phyloP scores from a whole-genome alignment of 495 filamentous ascomycete species.

The Aspergillus hancockii region DNA sequence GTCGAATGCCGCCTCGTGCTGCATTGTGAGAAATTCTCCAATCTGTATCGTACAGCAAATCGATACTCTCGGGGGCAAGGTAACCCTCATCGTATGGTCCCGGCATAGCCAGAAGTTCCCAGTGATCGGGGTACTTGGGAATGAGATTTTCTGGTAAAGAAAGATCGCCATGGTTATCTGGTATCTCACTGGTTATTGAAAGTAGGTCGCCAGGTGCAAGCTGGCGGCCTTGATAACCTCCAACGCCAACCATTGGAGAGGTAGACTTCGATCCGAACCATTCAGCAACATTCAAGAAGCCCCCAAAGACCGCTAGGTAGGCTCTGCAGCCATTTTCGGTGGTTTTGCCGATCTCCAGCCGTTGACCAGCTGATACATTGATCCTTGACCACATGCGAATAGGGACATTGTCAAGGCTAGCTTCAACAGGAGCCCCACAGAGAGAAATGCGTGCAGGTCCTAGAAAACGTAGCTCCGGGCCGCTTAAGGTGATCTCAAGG shows the following conservation, averaged over 20 bases:
- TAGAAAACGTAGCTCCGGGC: slow-evolving; percentile 58
- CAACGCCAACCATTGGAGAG: slow-evolving; percentile 53
- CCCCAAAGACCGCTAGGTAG: slow-evolving; percentile 61
- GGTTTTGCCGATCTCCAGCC: slow-evolving; percentile 54
- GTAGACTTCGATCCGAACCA: slow-evolving; percentile 63
- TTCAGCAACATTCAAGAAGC: slow-evolving; percentile 54
- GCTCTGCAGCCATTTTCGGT: slow-evolving; percentile 52
- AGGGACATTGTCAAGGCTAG: slow-evolving; percentile 45
- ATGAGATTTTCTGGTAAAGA: slow-evolving; percentile 40
- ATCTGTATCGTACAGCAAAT: slow-evolving; percentile 55
- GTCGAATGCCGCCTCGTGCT: slow-evolving; percentile 55
- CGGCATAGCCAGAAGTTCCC: slow-evolving; percentile 54
- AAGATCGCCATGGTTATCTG: slow-evolving; percentile 25
- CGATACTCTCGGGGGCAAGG: slow-evolving; percentile 49
- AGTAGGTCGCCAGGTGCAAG: slow-evolving; percentile 56
- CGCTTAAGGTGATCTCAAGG: slow-evolving; percentile 60
- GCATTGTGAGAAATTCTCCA: slow-evolving; percentile 63
- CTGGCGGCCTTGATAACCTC: slow-evolving; percentile 59
- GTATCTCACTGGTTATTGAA: slow-evolving; percentile 32
- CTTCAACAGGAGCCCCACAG: slow-evolving; percentile 53
- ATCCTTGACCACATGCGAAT: slow-evolving; percentile 57
- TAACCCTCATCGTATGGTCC: slow-evolving; percentile 61
- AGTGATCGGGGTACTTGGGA: slow-evolving; percentile 44
- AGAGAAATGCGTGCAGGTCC: slow-evolving; percentile 50
- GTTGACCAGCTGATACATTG: slow-evolving; percentile 50